Base-by-base conservation (phyloP, 495 filamentous ascomycete genomes). In the Hypomontagnella submonticulosa region DNA sequence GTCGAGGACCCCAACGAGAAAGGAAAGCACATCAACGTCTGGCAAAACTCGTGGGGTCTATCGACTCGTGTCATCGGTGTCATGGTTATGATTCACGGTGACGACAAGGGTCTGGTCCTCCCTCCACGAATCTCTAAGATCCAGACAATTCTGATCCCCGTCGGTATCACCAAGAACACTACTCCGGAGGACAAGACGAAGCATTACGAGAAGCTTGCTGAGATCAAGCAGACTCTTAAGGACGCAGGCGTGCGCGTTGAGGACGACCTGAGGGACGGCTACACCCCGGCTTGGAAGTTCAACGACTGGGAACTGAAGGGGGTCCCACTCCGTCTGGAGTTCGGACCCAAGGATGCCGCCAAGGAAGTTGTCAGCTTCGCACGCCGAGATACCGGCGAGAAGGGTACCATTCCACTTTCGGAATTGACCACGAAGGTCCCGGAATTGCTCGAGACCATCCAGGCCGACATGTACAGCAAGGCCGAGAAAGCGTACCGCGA, bases 11-110 rank as follows among this genome's bases (percentile, higher is more conserved):
- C 96, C 10, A 82, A 86, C 50, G 92, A 92, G 76, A 85, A 87
- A 34, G 92, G 88, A 40, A 89, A 94, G 73, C 85, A 89, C 58
- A 76, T 97, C 56, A 74, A 92, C 68, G 93, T 98, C 20, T 98
- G 93, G 92, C 95, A 99, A 75, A 99, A 99, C 81, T 96, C 92
- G 4, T 99, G 95, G 95, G 95, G 95, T 79, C 86, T 98, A 37
- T 97, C 92, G 4, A 99, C 94, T 46, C 90, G 95, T 73, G 88
- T 92, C 23, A 93, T 99, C 69, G 94, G 94, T 77, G 92, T 98
- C 72, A 97, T 97, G 93, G 90, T 96, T 67, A 96, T 99, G 88
- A 91, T 93, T 57, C 95, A 99, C 81, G 87, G 92, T 73, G 95
- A 98, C 76, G 88, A 99, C 81, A 91, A 90, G 74, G 95, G 95